Percentiles rank a stretch among this genome's conserved stretches.
These are phyloP conservation scores for Phytophthora nicotianae DNA, from an alignment of 352 stramenopile species.

Conservation along the genomic window DNA sequence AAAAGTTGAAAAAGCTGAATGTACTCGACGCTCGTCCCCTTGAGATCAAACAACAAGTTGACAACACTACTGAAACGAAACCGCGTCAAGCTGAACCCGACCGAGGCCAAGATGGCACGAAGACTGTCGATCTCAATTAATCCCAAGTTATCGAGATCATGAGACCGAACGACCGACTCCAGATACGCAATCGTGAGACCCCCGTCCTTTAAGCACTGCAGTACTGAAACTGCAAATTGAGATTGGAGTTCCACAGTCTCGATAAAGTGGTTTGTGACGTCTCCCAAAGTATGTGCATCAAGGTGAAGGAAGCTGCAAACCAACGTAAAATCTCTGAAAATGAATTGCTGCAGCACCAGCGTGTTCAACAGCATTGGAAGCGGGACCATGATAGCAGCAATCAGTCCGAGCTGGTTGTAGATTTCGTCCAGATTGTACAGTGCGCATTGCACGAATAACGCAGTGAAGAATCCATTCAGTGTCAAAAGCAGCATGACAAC, in stretches of 20 bases:
- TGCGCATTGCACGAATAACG: slow-evolving; percentile 61
- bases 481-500: slow-evolving; percentile 54
- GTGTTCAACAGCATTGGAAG: slow-evolving; percentile 52
- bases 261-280: slow-evolving; percentile 57
- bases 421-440: slow-evolving; percentile 47
- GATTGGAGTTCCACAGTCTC: slow-evolving; percentile 55
- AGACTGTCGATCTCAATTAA: slow-evolving; percentile 47
- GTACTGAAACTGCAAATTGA: slow-evolving; percentile 45
- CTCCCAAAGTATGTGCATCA: slow-evolving; percentile 48
- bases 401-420: slow-evolving; percentile 33
- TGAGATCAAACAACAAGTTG: slow-evolving; percentile 51
- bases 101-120: slow-evolving; percentile 34
- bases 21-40: slow-evolving; percentile 43
- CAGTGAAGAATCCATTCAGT: slow-evolving; percentile 65
- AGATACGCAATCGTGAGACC: slow-evolving; percentile 34
- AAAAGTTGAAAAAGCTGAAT: slow-evolving; percentile 45
- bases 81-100: slow-evolving; percentile 54
- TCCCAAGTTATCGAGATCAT: slow-evolving; percentile 34
- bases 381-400: slow-evolving; percentile 35
- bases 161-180: slow-evolving; percentile 22
- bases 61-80: slow-evolving; percentile 64
- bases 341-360: slow-evolving; percentile 53
- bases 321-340: slow-evolving; percentile 61
- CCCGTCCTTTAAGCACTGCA: slow-evolving; percentile 23
- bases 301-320: slow-evolving; percentile 54